Conservation (phyloP, 2,329 filamentous ascomycete genomes). For the Botryosphaeria agaves region DNA sequence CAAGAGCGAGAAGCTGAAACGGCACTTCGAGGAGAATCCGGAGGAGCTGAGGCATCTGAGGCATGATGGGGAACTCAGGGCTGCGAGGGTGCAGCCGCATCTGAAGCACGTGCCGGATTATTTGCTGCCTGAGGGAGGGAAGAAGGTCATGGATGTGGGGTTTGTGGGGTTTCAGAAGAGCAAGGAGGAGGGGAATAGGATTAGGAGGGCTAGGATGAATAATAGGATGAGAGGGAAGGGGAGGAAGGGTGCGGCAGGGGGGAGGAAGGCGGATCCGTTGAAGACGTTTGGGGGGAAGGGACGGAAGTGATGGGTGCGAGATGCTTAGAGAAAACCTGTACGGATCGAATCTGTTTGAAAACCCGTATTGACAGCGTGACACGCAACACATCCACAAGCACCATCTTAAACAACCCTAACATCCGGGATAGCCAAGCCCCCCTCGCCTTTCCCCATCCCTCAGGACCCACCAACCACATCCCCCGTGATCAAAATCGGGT, state of each 20-base stretch:
- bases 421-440: too few relatives aligned
- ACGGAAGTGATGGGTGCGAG: slow-evolving; percentile 14
- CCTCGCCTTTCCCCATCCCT: neutral
- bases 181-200: slow-evolving; percentile 26
- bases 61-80: slow-evolving; percentile 75
- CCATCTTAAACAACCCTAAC: too few relatives aligned
- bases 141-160: slow-evolving; percentile 51
- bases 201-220: slow-evolving; percentile 24
- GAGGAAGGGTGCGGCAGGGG: slow-evolving; percentile 31
- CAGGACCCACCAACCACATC: neutral
- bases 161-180: slow-evolving; percentile 51
- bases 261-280: slow-evolving; percentile 65
- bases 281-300: slow-evolving; percentile 57
- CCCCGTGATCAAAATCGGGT: slow-evolving; percentile 9
- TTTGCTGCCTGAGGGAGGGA: slow-evolving; percentile 57
- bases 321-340: too few relatives aligned
- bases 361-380: too few relatives aligned
- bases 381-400: too few relatives aligned
- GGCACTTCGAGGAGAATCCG: slow-evolving; percentile 95
- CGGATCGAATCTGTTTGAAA: too few relatives aligned
- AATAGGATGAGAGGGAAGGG: slow-evolving; percentile 29
- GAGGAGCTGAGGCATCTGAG: slow-evolving; percentile 72
- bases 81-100: slow-evolving; percentile 72
- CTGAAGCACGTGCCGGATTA: slow-evolving; percentile 92
- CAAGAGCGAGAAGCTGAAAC: slow-evolving; percentile 84